Evolutionary conservation across 2,329 filamentous ascomycete genomes (phyloP), one percentile per base, ranked within the genome.

Genomic region (Hypomyces rosellus): DNA sequence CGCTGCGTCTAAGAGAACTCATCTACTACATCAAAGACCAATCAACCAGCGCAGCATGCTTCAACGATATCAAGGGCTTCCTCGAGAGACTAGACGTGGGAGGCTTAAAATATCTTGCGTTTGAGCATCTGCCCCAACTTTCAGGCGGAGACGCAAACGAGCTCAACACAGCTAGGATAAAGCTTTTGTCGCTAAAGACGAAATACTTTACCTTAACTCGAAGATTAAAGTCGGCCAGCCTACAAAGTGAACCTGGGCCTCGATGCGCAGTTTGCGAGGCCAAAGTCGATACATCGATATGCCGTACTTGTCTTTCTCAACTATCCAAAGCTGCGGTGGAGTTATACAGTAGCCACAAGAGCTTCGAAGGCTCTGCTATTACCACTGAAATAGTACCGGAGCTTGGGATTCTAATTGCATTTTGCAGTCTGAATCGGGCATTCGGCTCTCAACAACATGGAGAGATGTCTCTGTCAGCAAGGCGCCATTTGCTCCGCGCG

Each of bases 1-100:
- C 68, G 1, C 46, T 65, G 12, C 61, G 68, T 12, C 47, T 71
- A 5, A 56, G 52, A 14, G 66, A 69, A 33, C 52, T 77, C 11
- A 50, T 67, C 12, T 57, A 61, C 12, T 71, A 71, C 41, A 59
- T 74, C 16, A 54, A 65, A 2, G 61, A 65, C 34, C 65, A 73
- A 48, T 63, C 60, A n/a, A 54, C 54, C 0, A 68, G 63, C n/a
- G 60, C 65, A 4, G 65, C 68, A 6, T 74, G 67, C 49, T 78
- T 80, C 49, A 69, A 72, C 34, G 76, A 78, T 45, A 57, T 78
- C 38, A 76, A 72, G 52, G 54, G 55, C 1, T 76, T 74, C 49
- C 62, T 74, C 3, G 68, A 73, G 38, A 60, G 63, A 16, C 66
- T 82, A 0, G 65, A 61, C 1, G 62, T 68, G 2, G 57, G 64